These are phyloP conservation scores for Cicer chorassanicum DNA, from an alignment of 306 rosid genomes.

Conservation along the genomic window DNA sequence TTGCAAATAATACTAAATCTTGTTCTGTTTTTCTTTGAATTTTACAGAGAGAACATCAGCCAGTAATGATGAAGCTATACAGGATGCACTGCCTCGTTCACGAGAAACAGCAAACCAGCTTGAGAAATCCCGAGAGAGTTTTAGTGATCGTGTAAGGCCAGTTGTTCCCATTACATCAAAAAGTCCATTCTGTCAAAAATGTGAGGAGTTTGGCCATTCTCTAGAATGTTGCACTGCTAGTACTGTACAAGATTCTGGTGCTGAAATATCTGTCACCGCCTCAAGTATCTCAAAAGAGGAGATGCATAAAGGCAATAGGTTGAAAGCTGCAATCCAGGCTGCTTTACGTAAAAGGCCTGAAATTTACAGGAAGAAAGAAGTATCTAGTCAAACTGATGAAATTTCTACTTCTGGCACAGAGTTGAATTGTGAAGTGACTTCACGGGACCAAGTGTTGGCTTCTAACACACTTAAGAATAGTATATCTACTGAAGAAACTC, in stretches of 20 bases:
- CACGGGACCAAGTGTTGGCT: conserved; percentile 52
- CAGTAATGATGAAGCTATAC: conserved; percentile 55
- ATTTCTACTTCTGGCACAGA: conserved; percentile 56
- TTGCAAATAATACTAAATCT: conserved; percentile 44
- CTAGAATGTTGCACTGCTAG: conserved; percentile 62
- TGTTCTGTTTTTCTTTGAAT: conserved; percentile 46
- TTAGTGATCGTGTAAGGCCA: conserved; percentile 50
- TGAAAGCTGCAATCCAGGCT: conserved; percentile 90
- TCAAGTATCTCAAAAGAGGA: conserved; percentile 66
- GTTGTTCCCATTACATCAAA: conserved; percentile 51
- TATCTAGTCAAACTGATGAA: conserved; percentile 61
- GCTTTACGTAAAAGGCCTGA: conserved; percentile 87
- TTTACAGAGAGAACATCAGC: conserved; percentile 53
- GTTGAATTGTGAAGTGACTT: conserved; percentile 56
- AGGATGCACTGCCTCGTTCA: conserved; percentile 54
- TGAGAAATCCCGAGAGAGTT: conserved; percentile 65
- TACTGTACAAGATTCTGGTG: conserved; percentile 53
- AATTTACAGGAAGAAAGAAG: conserved; percentile 74
- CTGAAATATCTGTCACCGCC: conserved; percentile 53
- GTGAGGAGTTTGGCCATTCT: conserved; percentile 74
- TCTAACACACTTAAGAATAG: conserved; percentile 58
- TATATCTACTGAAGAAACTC: conserved; percentile 53
- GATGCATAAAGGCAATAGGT: conserved; percentile 57
- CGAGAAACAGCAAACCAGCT: conserved; percentile 56
- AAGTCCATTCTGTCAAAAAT: conserved; percentile 60